Evolutionary conservation across 371 early-diverging fungal genomes (phyloP).

Genomic region (Actinomucor elegans): DNA sequence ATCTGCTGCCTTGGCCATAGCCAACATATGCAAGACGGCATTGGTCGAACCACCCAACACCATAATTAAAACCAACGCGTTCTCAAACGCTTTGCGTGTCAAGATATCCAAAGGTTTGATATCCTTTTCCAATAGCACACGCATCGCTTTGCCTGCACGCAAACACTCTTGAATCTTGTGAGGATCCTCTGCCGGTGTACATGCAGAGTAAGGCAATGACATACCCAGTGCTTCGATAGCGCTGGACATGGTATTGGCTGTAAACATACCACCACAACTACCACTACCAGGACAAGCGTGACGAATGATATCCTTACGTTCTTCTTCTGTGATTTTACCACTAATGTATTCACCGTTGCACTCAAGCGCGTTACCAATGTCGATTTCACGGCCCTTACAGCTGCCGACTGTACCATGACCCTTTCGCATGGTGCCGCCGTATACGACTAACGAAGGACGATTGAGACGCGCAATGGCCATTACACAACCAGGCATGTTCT

Average conservation of each 20-base stretch:
- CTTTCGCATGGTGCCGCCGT: conserved; percentile 86
- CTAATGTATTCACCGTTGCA: conserved; percentile 88
- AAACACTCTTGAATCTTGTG: conserved; percentile 88
- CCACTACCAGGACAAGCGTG: conserved; percentile 94
- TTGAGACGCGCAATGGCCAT: conserved; percentile 96
- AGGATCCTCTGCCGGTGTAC: conserved; percentile 84
- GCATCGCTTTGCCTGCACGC: conserved; percentile 80
- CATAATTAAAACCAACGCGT: conserved; percentile 90
- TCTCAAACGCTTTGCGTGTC: conserved; percentile 93
- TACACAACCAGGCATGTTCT: conserved; percentile 97
- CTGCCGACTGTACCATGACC: conserved; percentile 62
- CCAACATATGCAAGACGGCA: conserved; percentile 93
- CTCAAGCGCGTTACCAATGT: conserved; percentile 94
- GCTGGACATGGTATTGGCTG: conserved; percentile 96
- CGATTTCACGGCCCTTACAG: conserved; percentile 62
- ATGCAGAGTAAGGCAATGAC: conserved; percentile 90
- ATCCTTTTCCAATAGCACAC: conserved; percentile 81
- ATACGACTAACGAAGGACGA: conserved; percentile 94
- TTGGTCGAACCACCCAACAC: conserved; percentile 96
- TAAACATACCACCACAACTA: conserved; percentile 94
- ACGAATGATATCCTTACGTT: conserved; percentile 80
- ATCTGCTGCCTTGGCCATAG: conserved; percentile 85
- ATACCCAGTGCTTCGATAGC: conserved; percentile 97
- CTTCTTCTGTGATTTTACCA: conserved; percentile 84
- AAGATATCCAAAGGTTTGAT: conserved; percentile 93